These are phyloP conservation scores for Solanum sitiens DNA, from an alignment of 257 asterid species.

Conservation along the genomic window DNA sequence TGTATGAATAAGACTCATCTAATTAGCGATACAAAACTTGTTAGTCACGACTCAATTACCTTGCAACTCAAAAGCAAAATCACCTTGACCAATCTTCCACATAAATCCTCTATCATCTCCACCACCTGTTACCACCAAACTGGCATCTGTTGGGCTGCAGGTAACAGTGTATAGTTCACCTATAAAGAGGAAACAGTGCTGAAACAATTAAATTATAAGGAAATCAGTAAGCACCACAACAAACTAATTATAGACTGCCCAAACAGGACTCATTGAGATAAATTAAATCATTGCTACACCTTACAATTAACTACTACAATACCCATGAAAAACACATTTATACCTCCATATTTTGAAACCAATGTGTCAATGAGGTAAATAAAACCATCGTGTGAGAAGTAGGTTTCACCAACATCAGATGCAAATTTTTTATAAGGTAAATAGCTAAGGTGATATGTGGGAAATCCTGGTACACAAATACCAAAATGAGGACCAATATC, in stretches of 20 bases:
- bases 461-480: not conserved
- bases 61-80: slow-evolving; percentile 67
- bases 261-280: not conserved
- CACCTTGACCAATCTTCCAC: slow-evolving; percentile 74
- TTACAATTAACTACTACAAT: not conserved
- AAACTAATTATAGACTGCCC: not conserved
- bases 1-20: not conserved
- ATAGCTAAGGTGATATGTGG: not conserved
- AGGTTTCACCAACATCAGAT: not conserved
- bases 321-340: not conserved
- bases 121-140: slow-evolving; percentile 90
- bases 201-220: not conserved
- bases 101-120: slow-evolving; percentile 90
- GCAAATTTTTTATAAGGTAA: too few relatives aligned
- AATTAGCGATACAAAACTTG: not conserved
- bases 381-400: not conserved
- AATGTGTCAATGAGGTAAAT: not conserved
- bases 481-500: not conserved
- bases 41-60: slow-evolving; percentile 24
- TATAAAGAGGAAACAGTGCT: slow-evolving; percentile 6
- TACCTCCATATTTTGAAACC: not conserved
- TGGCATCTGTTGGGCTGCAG: slow-evolving; percentile 77
- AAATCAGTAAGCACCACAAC: not conserved
- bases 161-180: slow-evolving; percentile 73
- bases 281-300: not conserved